Conservation (phyloP, 1,139 yeast genomes). For the Lodderomyces parapsilosis region DNA sequence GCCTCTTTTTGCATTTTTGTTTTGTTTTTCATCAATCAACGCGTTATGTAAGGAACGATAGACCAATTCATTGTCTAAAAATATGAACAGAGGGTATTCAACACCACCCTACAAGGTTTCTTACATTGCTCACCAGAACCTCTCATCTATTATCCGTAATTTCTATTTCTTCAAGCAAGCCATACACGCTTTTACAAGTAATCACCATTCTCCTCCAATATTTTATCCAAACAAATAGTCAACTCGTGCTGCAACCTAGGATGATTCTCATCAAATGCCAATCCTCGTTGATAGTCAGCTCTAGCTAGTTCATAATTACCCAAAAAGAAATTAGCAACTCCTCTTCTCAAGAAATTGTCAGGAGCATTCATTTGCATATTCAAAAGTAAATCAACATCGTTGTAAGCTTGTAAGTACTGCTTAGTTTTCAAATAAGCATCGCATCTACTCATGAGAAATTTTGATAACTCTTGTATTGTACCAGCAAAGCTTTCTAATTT, state of each 20-base stretch:
- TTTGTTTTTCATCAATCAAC: background rate
- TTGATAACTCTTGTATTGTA: constrained; percentile 73
- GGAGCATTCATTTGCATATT: constrained; percentile 67
- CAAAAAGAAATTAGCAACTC: constrained; percentile 68
- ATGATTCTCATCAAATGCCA: constrained; percentile 61
- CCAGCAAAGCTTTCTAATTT: constrained; percentile 84
- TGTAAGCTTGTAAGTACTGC: constrained; percentile 69
- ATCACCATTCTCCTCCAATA: constrained; percentile 55
- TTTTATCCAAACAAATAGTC: constrained; percentile 44
- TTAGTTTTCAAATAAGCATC: constrained; percentile 73
- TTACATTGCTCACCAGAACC: too few relatives aligned
- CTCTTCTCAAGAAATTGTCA: constrained; percentile 80
- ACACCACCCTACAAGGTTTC: too few relatives aligned
- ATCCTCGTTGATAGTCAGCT: constrained; percentile 75
- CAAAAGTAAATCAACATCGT: constrained; percentile 75
- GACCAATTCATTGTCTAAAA: too few relatives aligned
- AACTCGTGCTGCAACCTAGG: constrained; percentile 40
- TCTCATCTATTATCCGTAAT: too few relatives aligned
- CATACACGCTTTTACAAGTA: constrained; percentile 24
- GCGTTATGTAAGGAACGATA: too few relatives aligned
- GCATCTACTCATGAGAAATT: constrained; percentile 74
- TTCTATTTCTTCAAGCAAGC: too few relatives aligned
- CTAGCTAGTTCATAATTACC: constrained; percentile 73
- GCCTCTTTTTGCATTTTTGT: background rate
- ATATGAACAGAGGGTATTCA: too few relatives aligned